Conservation (phyloP, 1,139 yeast genomes). For the Pichia sp. region DNA sequence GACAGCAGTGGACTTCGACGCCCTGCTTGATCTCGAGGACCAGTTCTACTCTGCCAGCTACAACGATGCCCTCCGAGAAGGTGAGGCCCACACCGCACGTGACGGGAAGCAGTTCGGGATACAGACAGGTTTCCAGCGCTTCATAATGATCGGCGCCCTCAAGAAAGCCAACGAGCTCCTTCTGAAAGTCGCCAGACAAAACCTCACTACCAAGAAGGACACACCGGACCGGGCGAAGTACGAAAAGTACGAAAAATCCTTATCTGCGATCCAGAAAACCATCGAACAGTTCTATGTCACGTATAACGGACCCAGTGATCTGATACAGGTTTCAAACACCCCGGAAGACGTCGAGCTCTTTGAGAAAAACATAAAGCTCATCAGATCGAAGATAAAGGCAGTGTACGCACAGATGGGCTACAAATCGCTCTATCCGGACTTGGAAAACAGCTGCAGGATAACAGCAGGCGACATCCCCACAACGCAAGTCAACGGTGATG, state of each 20-base stretch:
- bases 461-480: conserved; percentile 27
- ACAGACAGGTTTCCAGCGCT: conserved; percentile 57
- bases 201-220: background rate
- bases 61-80: conserved; percentile 42
- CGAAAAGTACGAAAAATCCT: conserved; percentile 4
- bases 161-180: conserved; percentile 33
- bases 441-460: conserved; percentile 21
- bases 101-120: conserved; percentile 56
- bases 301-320: conserved; percentile 7
- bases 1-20: conserved; percentile 9
- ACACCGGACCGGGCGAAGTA: background rate
- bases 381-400: conserved; percentile 25
- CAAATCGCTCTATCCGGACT: conserved; percentile 18
- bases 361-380: conserved; percentile 24
- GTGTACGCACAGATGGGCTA: conserved; percentile 24
- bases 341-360: conserved; percentile 25
- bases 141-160: conserved; percentile 46
- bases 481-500: conserved; percentile 19
- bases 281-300: conserved; percentile 17
- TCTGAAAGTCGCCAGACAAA: conserved; percentile 24
- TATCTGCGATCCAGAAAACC: conserved; percentile 9
- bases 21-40: conserved; percentile 42
- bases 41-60: conserved; percentile 45
- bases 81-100: conserved; percentile 33
- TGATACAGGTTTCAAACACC: conserved; percentile 22